Base-by-base conservation (phyloP, 164 flowering plant genomes). In the Nelumbo lutea region DNA sequence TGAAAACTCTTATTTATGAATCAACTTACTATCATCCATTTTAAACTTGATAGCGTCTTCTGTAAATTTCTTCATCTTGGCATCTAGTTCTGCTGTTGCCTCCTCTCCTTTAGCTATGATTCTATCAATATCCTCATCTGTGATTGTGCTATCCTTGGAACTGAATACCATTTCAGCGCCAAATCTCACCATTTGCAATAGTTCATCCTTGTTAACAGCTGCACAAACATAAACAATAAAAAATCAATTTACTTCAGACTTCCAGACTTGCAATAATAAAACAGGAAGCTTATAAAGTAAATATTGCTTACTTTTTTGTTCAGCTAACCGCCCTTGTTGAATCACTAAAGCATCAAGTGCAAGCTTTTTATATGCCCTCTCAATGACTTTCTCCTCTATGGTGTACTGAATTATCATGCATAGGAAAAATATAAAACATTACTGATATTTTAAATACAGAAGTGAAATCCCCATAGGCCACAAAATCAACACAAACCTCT, bases 131-230 rank as follows among this genome's bases (percentile, higher is more conserved):
- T 46, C 48, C 48, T 46, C 48, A 46, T 46, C 48, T 46, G 48
- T 46, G 7, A 46, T 46, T 46, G 48, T 46, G 48, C 4, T 46
- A 7, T 46, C 48, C 48, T 46, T 46, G 48, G 48, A 46, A 46
- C 97, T 93, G 82, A 96, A 96, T 71, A 96, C 99, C 99, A 96
- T 96, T 82, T 96, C 99, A 69, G 98, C 99, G 73, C 99, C 99
- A 86, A 90, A 96, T 68, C 99, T 88, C 79, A 96, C 98, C 99
- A 96, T 96, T 80, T 96, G 98, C 64, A 96, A 83, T 50, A 96
- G 83, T 73, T 96, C 99, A 82, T 93, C 99, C 69, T 96, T 96
- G 53, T 96, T 93, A 52, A 96, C 99, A 85, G 98, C 99, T 95
- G 90, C 68, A 74, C 42, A n/a, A 61, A 58, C 75, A 72, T 10